These are phyloP conservation scores for Striga hermonthica DNA, from an alignment of 305 asterid genomes.

Conservation along the genomic window DNA sequence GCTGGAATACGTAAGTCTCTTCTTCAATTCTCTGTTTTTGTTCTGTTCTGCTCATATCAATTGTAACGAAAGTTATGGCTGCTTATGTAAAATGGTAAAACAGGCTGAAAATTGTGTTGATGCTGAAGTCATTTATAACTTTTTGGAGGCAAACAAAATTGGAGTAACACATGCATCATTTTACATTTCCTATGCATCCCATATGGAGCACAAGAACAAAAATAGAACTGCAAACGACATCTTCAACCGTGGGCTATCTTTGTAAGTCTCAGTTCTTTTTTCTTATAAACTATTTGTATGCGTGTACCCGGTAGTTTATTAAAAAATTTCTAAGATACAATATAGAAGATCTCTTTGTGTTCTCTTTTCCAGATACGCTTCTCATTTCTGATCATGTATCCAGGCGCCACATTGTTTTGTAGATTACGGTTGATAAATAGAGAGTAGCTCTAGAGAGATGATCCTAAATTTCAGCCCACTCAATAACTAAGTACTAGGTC, in stretches of 20 bases:
- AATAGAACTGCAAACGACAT: slow-evolving; percentile 72
- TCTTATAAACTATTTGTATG: background rate
- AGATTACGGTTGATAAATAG: background rate
- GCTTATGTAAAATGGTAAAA: slow-evolving; percentile 19
- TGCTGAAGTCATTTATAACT: slow-evolving; percentile 74
- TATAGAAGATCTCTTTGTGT: slow-evolving; percentile 11
- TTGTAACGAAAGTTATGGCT: slow-evolving; percentile 25
- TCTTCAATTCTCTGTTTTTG: slow-evolving; percentile 13
- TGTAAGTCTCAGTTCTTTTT: slow-evolving; percentile 43
- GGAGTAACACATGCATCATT: slow-evolving; percentile 65
- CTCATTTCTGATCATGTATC: too few species aligned
- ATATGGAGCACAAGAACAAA: slow-evolving; percentile 71
- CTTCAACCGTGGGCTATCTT: slow-evolving; percentile 80
- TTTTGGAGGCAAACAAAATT: slow-evolving; percentile 74
- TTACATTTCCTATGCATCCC: slow-evolving; percentile 73
- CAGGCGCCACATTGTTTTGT: slow-evolving; percentile 2
- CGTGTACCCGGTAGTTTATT: background rate
- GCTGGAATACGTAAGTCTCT: slow-evolving; percentile 74
- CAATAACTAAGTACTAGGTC: too few species aligned
- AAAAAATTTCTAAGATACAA: background rate
- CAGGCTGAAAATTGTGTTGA: slow-evolving; percentile 89
- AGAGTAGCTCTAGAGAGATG: background rate
- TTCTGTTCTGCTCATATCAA: slow-evolving; percentile 1
- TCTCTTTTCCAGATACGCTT: background rate
- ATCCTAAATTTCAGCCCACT: background rate